These are phyloP conservation scores for Penicillium brasilianum DNA, from an alignment of 2,329 filamentous ascomycete species.

Conservation along the genomic window DNA sequence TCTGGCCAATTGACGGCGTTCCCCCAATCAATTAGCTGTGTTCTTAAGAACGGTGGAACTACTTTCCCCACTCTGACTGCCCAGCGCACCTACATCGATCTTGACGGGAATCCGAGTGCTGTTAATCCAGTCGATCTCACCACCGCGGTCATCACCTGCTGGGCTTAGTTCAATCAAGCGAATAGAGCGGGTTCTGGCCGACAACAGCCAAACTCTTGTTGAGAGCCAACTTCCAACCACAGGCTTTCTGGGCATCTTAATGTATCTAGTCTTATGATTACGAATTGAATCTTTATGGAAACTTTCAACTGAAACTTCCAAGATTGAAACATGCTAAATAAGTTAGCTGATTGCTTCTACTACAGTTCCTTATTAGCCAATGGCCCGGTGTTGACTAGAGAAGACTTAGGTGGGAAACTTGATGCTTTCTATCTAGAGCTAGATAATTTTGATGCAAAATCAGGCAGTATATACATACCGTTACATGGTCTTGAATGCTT, in stretches of 20 bases:
- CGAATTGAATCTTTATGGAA: not conserved
- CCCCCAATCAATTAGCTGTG: conserved; percentile 15
- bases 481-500: not conserved
- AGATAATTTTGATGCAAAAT: not conserved
- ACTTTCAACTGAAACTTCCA: not conserved
- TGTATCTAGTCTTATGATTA: not conserved
- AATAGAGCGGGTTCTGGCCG: not conserved
- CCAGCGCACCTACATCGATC: conserved; percentile 15
- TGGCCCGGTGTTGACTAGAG: no score
- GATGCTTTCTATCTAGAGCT: not conserved
- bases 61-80: conserved; percentile 13
- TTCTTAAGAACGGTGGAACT: conserved; percentile 16
- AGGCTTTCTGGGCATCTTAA: not conserved
- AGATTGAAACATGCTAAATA: no score
- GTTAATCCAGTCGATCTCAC: conserved; percentile 17
- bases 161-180: not conserved
- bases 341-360: no score
- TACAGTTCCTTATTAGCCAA: no score
- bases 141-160: conserved; percentile 14
- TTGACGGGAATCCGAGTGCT: conserved; percentile 16
- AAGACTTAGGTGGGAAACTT: no score
- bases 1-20: conserved; percentile 19
- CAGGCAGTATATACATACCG: not conserved
- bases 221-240: not conserved
- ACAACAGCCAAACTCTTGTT: not conserved